phyloP scores from a whole-genome alignment of 2,329 filamentous ascomycete genomes.

The Cylindrodendrum hubeiense region DNA sequence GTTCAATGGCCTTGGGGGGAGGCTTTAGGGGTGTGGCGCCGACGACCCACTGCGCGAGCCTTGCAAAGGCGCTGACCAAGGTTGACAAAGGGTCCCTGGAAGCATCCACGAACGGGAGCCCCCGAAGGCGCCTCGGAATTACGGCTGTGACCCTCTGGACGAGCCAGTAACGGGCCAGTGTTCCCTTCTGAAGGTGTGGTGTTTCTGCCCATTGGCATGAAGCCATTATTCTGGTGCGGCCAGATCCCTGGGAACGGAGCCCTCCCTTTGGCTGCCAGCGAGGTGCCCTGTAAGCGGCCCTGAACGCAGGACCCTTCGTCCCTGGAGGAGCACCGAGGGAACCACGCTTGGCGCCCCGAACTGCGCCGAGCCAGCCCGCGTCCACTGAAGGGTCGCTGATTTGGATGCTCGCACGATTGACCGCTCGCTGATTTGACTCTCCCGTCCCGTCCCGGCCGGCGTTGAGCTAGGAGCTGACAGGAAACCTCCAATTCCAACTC shows the following conservation, averaged over 20 bases:
- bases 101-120: background rate
- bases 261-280: background rate
- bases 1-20: background rate
- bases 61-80: background rate
- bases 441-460: conserved; percentile 14
- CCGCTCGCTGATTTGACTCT: conserved; percentile 24
- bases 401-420: conserved; percentile 8
- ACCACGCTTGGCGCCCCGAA: no score
- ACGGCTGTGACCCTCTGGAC: background rate
- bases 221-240: background rate
- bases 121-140: background rate
- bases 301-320: background rate
- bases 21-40: background rate
- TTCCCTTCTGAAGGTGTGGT: background rate
- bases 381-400: conserved; percentile 24
- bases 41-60: background rate
- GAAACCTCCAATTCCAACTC: conserved; percentile 23
- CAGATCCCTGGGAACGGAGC: background rate
- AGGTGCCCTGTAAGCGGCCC: background rate
- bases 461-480: conserved; percentile 1
- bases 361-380: conserved; percentile 1
- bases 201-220: background rate
- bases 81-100: background rate
- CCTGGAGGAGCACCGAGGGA: background rate
- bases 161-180: background rate